Evolutionary conservation across 495 filamentous ascomycete species (phyloP).

Genomic region (Xylaria cubensis): DNA sequence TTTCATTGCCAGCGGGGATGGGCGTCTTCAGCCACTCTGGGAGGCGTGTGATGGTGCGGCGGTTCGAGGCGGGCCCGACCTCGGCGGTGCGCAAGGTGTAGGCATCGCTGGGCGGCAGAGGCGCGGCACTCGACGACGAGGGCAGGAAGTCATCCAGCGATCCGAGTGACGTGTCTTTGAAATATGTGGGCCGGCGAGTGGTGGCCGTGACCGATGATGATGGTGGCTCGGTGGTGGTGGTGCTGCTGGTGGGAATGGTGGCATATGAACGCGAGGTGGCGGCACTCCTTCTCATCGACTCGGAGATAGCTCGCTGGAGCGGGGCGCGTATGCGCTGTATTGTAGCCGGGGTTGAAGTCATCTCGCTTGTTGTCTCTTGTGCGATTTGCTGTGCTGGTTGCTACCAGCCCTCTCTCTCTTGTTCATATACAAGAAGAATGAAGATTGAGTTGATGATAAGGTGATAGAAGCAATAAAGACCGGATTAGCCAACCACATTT

Average conservation of each 20-base stretch:
- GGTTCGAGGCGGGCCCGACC: slow-evolving; percentile 81
- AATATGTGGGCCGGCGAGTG: slow-evolving; percentile 66
- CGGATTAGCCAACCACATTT: slow-evolving; percentile 2
- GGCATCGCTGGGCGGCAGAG: slow-evolving; percentile 60
- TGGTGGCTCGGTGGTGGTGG: slow-evolving; percentile 24
- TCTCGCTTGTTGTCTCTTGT: slow-evolving; percentile 7
- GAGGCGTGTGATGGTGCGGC: slow-evolving; percentile 86
- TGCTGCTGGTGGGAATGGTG: slow-evolving; percentile 35
- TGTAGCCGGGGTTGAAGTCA: slow-evolving; percentile 35
- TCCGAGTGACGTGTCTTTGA: slow-evolving; percentile 84
- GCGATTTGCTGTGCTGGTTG: neutral
- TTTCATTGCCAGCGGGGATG: slow-evolving; percentile 74
- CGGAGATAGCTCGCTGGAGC: slow-evolving; percentile 34
- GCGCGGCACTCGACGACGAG: slow-evolving; percentile 42
- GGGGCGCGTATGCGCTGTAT: slow-evolving; percentile 35
- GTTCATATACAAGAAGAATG: neutral
- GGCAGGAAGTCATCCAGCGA: slow-evolving; percentile 84
- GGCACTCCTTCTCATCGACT: slow-evolving; percentile 22
- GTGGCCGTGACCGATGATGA: slow-evolving; percentile 11
- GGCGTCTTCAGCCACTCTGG: slow-evolving; percentile 96
- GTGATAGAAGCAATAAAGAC: neutral
- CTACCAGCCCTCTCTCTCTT: neutral
- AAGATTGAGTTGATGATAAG: neutral
- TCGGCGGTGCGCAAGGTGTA: slow-evolving; percentile 77
- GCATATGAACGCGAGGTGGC: slow-evolving; percentile 36